Conservation (phyloP, 2,329 filamentous ascomycete species). For the Aspergillus pseudotamarii region DNA sequence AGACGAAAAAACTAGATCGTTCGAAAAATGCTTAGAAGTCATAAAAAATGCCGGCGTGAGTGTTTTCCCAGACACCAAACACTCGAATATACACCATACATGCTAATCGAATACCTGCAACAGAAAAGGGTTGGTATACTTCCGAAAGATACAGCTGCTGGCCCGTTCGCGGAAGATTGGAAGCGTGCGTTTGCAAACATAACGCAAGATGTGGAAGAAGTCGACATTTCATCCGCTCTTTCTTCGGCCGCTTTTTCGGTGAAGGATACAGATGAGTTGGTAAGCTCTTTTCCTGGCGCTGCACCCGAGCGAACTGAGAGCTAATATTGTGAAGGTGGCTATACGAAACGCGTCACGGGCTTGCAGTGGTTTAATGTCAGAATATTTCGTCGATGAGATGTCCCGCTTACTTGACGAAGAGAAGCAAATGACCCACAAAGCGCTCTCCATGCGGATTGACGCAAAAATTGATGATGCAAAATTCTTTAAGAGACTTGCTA, state of each 20-base stretch:
- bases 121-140: constrained; percentile 89
- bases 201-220: constrained; percentile 83
- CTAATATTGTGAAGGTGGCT: constrained; percentile 59
- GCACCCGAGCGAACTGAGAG: not conserved
- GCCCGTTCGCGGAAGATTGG: constrained; percentile 96
- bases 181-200: constrained; percentile 77
- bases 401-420: constrained; percentile 92
- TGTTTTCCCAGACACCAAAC: constrained; percentile 22
- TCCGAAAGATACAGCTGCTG: constrained; percentile 78
- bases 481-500: constrained; percentile 84
- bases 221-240: constrained; percentile 80
- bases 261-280: constrained; percentile 92
- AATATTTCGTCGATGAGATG: constrained; percentile 98
- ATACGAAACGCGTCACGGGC: constrained; percentile 95
- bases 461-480: constrained; percentile 90
- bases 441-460: constrained; percentile 82
- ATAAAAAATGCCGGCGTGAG: constrained; percentile 86
- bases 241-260: constrained; percentile 83
- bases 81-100: not conserved
- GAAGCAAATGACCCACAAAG: constrained; percentile 92
- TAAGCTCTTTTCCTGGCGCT: constrained; percentile 36
- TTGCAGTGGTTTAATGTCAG: constrained; percentile 90
- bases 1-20: constrained; percentile 87
- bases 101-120: not conserved
- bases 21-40: constrained; percentile 77